Conservation (phyloP, 2,329 filamentous ascomycete species). For the Arthrinium phaeospermum region DNA sequence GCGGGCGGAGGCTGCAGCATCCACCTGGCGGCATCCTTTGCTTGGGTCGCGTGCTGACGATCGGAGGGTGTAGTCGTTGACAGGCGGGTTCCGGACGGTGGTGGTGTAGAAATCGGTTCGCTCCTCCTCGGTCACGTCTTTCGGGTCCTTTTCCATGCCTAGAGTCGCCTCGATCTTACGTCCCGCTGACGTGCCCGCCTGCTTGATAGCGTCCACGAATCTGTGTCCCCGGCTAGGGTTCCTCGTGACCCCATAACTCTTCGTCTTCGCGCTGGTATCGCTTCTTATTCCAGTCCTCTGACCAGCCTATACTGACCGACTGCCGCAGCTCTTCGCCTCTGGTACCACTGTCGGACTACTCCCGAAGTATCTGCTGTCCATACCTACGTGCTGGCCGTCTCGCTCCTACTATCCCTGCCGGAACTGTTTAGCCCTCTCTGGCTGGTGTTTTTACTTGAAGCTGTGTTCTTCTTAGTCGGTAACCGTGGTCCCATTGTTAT, state of each 20-base stretch:
- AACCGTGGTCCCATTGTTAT: conserved; percentile 81
- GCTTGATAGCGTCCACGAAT: conserved; percentile 62
- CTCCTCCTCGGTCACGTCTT: conserved; percentile 54
- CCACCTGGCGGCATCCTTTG: conserved; percentile 79
- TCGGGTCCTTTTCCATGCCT: conserved; percentile 55
- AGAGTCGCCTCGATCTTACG: conserved; percentile 59
- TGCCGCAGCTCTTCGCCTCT: conserved; percentile 48
- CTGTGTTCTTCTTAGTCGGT: conserved; percentile 62
- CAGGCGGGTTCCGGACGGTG: conserved; percentile 68
- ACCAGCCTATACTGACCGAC: conserved; percentile 45
- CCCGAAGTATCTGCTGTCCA: conserved; percentile 42
- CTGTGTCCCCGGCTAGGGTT: conserved; percentile 59
- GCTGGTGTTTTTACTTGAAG: conserved; percentile 60
- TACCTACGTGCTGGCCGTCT: conserved; percentile 39
- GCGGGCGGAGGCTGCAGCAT: conserved; percentile 93
- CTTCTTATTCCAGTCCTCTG: conserved; percentile 75
- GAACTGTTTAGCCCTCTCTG: conserved; percentile 65
- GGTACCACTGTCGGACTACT: conserved; percentile 53
- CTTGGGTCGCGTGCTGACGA: conserved; percentile 76
- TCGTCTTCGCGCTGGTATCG: conserved; percentile 89
- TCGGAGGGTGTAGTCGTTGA: conserved; percentile 86
- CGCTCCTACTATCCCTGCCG: conserved; percentile 55
- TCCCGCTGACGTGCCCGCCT: conserved; percentile 62
- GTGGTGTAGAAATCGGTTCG: conserved; percentile 63
- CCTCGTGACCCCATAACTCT: conserved; percentile 77